These are phyloP conservation scores for Cyclotella baltica DNA, from an alignment of 108 stramenopile genomes.

Conservation along the genomic window DNA sequence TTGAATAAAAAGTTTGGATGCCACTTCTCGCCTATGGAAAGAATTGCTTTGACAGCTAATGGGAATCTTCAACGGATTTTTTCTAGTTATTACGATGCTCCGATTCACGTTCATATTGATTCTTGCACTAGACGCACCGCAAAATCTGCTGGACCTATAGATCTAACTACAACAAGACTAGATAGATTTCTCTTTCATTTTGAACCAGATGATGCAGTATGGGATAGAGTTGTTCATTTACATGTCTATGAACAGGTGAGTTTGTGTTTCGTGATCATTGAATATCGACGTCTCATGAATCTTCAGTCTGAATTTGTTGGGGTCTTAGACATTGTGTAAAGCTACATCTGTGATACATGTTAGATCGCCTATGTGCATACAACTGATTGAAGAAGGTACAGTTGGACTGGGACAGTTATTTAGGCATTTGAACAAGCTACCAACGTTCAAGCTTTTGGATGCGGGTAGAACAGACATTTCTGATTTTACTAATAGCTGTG, in stretches of 20 bases:
- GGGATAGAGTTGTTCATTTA: constrained; percentile 69
- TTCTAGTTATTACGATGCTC: constrained; percentile 85
- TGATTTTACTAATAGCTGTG: not conserved
- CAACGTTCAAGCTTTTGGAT: constrained; percentile 70
- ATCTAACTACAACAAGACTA: not conserved
- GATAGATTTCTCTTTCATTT: not conserved
- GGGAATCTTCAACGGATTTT: constrained; percentile 88
- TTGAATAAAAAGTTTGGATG: constrained; percentile 47
- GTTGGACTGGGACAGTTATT: constrained; percentile 86
- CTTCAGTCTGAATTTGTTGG: not conserved
- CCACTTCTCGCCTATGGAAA: constrained; percentile 68
- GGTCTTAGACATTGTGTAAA: constrained; percentile 60
- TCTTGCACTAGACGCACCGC: constrained; percentile 46
- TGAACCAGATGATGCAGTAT: constrained; percentile 30
- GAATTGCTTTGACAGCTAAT: constrained; percentile 85
- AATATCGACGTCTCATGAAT: not conserved
- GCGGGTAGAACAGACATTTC: constrained; percentile 58
- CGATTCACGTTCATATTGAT: constrained; percentile 73
- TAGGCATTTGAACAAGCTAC: constrained; percentile 76
- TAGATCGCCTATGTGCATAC: constrained; percentile 50
- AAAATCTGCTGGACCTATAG: not conserved
- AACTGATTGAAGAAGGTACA: constrained; percentile 71
- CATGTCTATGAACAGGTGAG: constrained; percentile 32
- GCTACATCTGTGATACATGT: constrained; percentile 74
- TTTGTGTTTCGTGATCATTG: not conserved